These are phyloP conservation scores for Leccinum imitatum DNA, from an alignment of 768 basidiomycete genomes.

Conservation along the genomic window DNA sequence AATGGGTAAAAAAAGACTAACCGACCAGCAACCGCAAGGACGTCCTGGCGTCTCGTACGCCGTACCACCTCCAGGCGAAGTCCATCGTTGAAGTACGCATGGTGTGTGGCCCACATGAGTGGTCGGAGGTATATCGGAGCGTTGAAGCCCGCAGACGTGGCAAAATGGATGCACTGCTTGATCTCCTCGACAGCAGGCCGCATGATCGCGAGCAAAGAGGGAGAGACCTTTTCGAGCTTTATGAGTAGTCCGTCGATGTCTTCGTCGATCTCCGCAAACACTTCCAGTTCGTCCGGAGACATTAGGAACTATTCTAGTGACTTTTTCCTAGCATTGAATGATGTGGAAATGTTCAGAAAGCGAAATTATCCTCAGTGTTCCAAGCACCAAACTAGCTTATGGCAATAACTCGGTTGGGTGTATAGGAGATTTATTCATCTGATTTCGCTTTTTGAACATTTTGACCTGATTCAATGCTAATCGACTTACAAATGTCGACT, in stretches of 20 bases:
- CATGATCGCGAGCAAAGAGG: constrained; percentile 49
- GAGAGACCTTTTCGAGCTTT: constrained; percentile 60
- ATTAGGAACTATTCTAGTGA: no score
- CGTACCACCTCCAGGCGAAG: constrained; percentile 74
- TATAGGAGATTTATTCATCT: no score
- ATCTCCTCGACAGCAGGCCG: constrained; percentile 58
- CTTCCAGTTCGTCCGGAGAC: constrained; percentile 64
- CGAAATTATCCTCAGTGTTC: no score
- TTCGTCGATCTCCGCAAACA: constrained; percentile 62
- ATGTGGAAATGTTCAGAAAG: no score
- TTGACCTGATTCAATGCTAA: no score
- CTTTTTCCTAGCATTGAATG: no score
- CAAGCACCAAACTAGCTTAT: no score
- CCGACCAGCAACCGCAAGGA: constrained; percentile 84
- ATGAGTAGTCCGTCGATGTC: constrained; percentile 57
- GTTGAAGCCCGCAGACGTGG: constrained; percentile 58
- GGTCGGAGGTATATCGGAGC: constrained; percentile 69
- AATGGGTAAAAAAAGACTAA: constrained; percentile 22
- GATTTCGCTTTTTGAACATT: no score
- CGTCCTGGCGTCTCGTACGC: constrained; percentile 61
- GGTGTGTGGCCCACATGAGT: constrained; percentile 68
- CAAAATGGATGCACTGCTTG: constrained; percentile 58
- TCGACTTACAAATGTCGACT: neutral
- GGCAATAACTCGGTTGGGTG: no score
- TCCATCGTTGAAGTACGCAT: constrained; percentile 67